A percentile compares a stretch with the other conserved stretches of the same genome.
Conservation (phyloP, 192 early-diverging fungal genomes). For the Umbelopsis ramanniana region DNA sequence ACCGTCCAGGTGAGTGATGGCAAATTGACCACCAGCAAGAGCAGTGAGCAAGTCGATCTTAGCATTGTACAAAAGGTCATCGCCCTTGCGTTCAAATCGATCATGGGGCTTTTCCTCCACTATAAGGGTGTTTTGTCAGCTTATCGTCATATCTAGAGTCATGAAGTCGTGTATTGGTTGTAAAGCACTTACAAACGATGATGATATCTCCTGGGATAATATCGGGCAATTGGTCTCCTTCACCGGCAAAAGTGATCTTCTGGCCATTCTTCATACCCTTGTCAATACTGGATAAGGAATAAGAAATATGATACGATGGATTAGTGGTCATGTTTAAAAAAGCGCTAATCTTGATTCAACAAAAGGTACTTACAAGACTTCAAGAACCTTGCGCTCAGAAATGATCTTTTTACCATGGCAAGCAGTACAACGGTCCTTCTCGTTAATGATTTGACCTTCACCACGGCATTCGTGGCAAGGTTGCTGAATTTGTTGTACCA, state of each 20-base stretch:
- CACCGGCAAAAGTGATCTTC: slow-evolving; percentile 93
- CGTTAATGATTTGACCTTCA: slow-evolving; percentile 88
- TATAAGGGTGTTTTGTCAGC: not conserved
- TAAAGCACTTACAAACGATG: slow-evolving; percentile 63
- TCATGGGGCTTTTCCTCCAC: slow-evolving; percentile 93
- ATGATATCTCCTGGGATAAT: slow-evolving; percentile 97
- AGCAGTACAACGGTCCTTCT: slow-evolving; percentile 87
- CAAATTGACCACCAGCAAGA: slow-evolving; percentile 92
- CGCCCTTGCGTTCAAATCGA: slow-evolving; percentile 91
- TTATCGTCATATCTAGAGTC: not conserved
- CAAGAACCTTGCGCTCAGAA: slow-evolving; percentile 93
- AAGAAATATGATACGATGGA: too few species aligned
- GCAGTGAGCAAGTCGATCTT: slow-evolving; percentile 96
- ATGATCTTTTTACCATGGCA: slow-evolving; percentile 91
- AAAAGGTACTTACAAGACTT: slow-evolving; percentile 64
- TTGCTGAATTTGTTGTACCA: slow-evolving; percentile 99
- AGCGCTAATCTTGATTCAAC: too few species aligned
- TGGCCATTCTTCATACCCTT: slow-evolving; percentile 98
- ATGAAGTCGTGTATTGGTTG: not conserved
- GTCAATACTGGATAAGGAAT: slow-evolving; percentile 62
- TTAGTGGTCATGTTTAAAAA: not conserved
- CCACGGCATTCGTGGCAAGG: slow-evolving; percentile 91
- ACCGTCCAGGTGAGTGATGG: slow-evolving; percentile 93
- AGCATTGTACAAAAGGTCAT: slow-evolving; percentile 91
- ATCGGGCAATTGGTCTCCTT: slow-evolving; percentile 95